These are phyloP conservation scores for Geranium brycei DNA, from an alignment of 345 rosid genomes.

Conservation along the genomic window DNA sequence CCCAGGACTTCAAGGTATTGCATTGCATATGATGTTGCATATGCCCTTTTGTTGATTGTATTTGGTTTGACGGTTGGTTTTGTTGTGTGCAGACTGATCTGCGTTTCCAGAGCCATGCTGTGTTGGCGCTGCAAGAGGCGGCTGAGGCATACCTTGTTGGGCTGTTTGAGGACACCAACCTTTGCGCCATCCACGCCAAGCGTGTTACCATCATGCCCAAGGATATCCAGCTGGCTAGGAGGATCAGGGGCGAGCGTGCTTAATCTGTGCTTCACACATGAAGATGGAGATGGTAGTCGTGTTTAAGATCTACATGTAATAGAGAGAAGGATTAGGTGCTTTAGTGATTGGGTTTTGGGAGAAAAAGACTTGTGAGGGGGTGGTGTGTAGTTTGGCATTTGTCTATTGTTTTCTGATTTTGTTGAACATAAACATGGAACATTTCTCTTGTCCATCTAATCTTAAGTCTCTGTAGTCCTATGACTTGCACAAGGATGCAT, in stretches of 20 bases:
- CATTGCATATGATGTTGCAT: background rate
- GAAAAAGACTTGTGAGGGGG: background rate
- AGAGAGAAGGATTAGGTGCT: background rate
- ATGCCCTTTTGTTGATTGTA: no score
- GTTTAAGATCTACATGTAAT: background rate
- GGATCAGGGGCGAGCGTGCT: conserved; percentile 5
- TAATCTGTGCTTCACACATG: background rate
- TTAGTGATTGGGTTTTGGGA: background rate
- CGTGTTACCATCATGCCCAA: conserved; percentile 6
- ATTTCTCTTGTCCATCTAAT: no score
- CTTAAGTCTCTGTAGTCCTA: no score
- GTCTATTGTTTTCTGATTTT: no score
- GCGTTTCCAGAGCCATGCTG: conserved; percentile 94
- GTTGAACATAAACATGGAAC: no score
- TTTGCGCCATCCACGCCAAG: background rate
- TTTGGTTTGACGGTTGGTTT: no score
- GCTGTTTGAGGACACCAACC: conserved; percentile 5
- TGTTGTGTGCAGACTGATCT: conserved; percentile 42
- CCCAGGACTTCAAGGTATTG: conserved; percentile 69
- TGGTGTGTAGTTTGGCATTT: background rate
- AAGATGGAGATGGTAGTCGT: background rate
- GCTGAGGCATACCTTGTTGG: conserved; percentile 4
- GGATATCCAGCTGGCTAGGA: conserved; percentile 4
- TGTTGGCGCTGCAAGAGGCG: conserved; percentile 71
- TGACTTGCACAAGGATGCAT: no score